A percentile compares a stretch with the other conserved stretches of the same genome.
Conservation (phyloP, 2,329 filamentous ascomycete species). For the Scleromitrula shiraiana region DNA sequence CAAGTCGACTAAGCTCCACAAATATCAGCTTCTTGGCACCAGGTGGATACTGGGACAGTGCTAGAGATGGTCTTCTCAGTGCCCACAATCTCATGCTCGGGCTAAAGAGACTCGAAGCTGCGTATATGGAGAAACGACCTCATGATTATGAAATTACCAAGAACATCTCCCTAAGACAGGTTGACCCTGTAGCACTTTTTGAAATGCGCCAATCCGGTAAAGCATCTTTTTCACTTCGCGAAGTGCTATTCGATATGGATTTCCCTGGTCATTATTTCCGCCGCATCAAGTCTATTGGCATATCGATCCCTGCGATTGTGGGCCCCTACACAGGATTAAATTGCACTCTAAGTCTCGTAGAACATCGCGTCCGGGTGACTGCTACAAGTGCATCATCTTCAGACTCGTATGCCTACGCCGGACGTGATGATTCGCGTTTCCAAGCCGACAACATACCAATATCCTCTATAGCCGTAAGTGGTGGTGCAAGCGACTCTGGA, state of each 20-base stretch:
- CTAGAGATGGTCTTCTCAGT: slow-evolving; percentile 1
- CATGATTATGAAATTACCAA: slow-evolving; percentile 5
- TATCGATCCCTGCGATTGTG: slow-evolving; percentile 1
- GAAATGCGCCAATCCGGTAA: background rate
- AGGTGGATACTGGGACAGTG: background rate
- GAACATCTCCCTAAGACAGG: background rate
- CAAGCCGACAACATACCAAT: slow-evolving; percentile 18
- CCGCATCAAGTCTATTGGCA: background rate
- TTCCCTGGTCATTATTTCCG: slow-evolving; percentile 10
- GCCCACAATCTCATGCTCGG: slow-evolving; percentile 1
- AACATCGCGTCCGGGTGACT: background rate
- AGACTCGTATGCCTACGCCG: background rate
- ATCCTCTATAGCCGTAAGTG: slow-evolving; percentile 22
- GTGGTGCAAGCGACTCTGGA: slow-evolving; percentile 28
- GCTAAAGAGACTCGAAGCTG: background rate
- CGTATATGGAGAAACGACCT: background rate
- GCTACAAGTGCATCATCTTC: background rate
- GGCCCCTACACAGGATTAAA: background rate
- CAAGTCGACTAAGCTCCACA: too few species aligned
- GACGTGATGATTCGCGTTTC: slow-evolving; percentile 4
- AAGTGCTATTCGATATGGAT: slow-evolving; percentile 9
- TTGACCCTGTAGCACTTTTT: background rate
- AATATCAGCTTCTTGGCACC: background rate
- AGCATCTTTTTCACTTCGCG: slow-evolving; percentile 1
- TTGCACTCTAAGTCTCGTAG: background rate